Percentiles rank a stretch among this genome's conserved stretches.
These are phyloP conservation scores for Anacardium occidentale DNA, from an alignment of 345 rosid genomes.

Conservation along the genomic window DNA sequence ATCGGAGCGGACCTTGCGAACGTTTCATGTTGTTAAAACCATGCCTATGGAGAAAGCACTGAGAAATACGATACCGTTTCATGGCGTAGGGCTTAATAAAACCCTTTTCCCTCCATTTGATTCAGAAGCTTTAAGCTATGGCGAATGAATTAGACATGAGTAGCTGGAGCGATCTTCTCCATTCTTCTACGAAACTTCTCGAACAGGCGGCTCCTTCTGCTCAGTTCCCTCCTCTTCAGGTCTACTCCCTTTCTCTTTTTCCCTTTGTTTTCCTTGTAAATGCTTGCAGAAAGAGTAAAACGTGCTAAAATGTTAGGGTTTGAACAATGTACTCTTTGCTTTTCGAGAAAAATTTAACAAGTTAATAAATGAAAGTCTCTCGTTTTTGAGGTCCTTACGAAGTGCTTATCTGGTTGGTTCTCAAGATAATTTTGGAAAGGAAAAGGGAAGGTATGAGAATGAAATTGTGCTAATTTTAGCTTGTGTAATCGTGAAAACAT, in stretches of 20 bases:
- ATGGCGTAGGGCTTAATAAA: not conserved
- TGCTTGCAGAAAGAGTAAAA: not conserved
- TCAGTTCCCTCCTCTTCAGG: slow-evolving; percentile 99
- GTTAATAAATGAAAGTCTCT: not conserved
- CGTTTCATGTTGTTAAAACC: no score
- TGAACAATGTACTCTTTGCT: not conserved
- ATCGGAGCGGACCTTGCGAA: no score
- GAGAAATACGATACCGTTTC: not conserved
- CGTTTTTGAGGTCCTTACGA: not conserved
- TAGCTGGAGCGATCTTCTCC: slow-evolving; percentile 91
- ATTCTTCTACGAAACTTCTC: slow-evolving; percentile 89
- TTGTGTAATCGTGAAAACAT: not conserved
- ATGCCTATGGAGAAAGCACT: no score
- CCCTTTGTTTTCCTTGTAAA: slow-evolving; percentile 9
- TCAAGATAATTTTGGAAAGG: not conserved
- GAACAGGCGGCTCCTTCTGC: slow-evolving; percentile 97
- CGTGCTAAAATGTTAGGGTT: not conserved
- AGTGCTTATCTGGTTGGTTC: not conserved
- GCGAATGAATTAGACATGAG: slow-evolving; percentile 80
- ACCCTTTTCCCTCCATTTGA: not conserved
- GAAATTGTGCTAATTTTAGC: not conserved
- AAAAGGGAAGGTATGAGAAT: not conserved
- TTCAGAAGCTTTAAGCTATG: slow-evolving; percentile 34
- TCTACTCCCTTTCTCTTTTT: slow-evolving; percentile 25
- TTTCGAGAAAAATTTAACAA: not conserved